phyloP scores from a whole-genome alignment of 305 asterid genomes.

The Solanum aculeatissimum region DNA sequence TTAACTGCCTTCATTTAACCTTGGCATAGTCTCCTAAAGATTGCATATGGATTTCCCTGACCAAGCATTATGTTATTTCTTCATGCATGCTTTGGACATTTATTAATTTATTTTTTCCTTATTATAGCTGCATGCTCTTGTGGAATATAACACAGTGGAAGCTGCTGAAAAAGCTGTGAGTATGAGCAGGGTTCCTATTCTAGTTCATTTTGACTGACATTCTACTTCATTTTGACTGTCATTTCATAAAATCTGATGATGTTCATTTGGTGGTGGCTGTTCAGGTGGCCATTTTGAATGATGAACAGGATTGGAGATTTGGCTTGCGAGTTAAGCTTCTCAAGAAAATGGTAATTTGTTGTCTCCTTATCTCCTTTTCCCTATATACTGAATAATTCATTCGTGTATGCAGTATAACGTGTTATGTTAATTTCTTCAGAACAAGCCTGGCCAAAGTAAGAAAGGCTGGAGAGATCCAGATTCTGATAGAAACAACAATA shows the following conservation, averaged over 20 bases:
- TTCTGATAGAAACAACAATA: slow-evolving; percentile 36
- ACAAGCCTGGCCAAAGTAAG: slow-evolving; percentile 57
- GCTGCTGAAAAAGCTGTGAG: slow-evolving; percentile 55
- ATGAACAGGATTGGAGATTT: slow-evolving; percentile 93
- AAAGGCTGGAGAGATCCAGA: slow-evolving; percentile 57
- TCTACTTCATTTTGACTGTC: neutral
- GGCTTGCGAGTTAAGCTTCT: slow-evolving; percentile 95
- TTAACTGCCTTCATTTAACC: too few species aligned
- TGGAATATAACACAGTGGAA: slow-evolving; percentile 48
- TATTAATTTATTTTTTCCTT: neutral
- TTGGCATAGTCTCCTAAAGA: too few species aligned
- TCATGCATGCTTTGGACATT: neutral
- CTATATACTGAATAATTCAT: neutral
- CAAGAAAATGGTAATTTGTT: slow-evolving; percentile 42
- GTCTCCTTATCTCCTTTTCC: neutral
- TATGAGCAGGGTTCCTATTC: slow-evolving; percentile 9
- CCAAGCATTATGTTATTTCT: neutral
- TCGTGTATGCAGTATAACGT: neutral
- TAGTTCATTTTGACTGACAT: neutral
- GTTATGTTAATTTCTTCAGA: slow-evolving; percentile 24
- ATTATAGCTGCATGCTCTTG: slow-evolving; percentile 77
- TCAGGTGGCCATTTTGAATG: slow-evolving; percentile 67
- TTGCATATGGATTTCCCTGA: too few species aligned
- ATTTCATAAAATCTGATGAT: neutral
- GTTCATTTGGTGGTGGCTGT: slow-evolving; percentile 4